Conservation (phyloP, 306 rosid species). For the Ceratonia siliqua region DNA sequence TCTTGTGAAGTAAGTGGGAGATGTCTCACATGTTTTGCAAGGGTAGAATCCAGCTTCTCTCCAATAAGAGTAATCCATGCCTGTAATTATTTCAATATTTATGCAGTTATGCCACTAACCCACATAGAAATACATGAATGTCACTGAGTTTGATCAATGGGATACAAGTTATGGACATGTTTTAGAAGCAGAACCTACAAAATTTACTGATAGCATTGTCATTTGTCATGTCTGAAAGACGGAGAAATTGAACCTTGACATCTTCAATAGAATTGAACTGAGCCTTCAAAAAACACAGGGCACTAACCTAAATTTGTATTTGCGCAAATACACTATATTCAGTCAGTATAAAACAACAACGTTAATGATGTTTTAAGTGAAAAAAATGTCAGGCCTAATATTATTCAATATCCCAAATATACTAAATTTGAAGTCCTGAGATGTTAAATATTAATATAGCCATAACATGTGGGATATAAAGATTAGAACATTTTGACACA, state of each 20-base stretch:
- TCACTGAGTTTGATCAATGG: not conserved
- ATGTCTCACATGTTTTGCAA: conserved; percentile 37
- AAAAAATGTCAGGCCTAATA: not conserved
- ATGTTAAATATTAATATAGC: not conserved
- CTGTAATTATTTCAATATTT: conserved; percentile 39
- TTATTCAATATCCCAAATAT: not conserved
- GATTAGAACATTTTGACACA: not conserved
- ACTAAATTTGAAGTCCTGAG: not conserved
- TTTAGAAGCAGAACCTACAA: conserved; percentile 1
- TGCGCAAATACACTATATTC: not conserved
- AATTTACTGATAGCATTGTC: not conserved
- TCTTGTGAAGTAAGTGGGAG: conserved; percentile 34
- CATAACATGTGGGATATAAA: not conserved
- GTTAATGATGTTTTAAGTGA: not conserved
- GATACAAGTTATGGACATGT: not conserved
- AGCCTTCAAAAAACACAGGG: not conserved
- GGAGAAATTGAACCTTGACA: conserved; percentile 5
- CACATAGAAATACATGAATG: not conserved
- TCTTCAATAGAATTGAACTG: not conserved
- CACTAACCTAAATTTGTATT: not conserved
- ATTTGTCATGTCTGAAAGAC: not conserved
- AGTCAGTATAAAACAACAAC: too few relatives aligned
- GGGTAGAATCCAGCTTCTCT: conserved; percentile 60
- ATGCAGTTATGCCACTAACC: conserved; percentile 12
- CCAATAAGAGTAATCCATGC: conserved; percentile 55